Evolutionary conservation across 345 rosid species (phyloP), one percentile per base, ranked within the genome.

Genomic region (Lepidium africanum): DNA sequence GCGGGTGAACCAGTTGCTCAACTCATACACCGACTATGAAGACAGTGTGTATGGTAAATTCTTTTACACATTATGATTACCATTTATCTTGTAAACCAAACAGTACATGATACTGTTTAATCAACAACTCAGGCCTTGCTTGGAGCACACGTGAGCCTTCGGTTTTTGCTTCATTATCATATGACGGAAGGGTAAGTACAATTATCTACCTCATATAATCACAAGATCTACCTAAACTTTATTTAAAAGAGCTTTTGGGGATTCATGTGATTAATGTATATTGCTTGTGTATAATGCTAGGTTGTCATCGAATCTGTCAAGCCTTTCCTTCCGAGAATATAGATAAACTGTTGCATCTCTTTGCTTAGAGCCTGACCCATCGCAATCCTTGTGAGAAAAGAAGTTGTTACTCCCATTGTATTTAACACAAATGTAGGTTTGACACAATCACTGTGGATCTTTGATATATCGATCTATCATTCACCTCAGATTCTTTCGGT

Each of bases 61-160:
- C 46, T 56, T 42, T 59, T 38, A 32, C 45, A 52, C 71, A 17
- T 41, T 43, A 54, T 40, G 35, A 50, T 23, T 63, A 48, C 41
- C 39, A 51, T 42, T 53, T 1, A 43, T 43, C 62, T 73, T 38
- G 41, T 75, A 19, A 42, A 15, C 59, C 23, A 57, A 72, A 68
- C 63, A 46, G 10, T 52, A 62, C 61, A 30, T 50, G 32, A 11
- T 11, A 43, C 36, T 67, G 35, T 36, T n/a, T 27, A 37, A 51
- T 63, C 7, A 19, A 56, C 59, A 65, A 47, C 19, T 38, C 80
- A 91, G 99, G 95, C 57, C 86, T 94, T 74, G 84, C 95, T 59
- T 91, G 97, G 99, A 91, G 97, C 77, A 79, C 84, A 54, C 86
- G 87, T 6, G 97, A 91, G 73, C 95, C 92, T 46, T 91, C 85